phyloP scores from a whole-genome alignment of 1,139 yeast genomes.

The Saccharomyces hybrid region DNA sequence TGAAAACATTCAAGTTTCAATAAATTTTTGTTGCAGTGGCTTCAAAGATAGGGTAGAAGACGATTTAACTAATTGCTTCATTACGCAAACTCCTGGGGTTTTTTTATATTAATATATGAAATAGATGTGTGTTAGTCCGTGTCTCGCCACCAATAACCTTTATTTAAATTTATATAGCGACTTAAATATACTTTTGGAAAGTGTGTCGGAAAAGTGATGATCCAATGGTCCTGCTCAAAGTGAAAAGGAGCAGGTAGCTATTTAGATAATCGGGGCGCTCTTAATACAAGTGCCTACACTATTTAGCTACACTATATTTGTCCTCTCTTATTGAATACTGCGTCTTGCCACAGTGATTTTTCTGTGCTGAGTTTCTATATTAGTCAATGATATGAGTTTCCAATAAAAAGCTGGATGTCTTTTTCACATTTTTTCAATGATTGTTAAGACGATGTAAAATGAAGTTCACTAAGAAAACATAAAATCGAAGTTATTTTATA shows the following conservation, averaged over 20 bases:
- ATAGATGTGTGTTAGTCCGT: neutral
- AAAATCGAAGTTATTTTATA: neutral
- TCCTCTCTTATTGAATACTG: neutral
- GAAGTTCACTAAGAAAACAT: neutral
- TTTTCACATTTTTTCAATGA: too few relatives aligned
- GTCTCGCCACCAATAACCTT: neutral
- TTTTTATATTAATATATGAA: neutral
- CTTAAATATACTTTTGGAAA: neutral
- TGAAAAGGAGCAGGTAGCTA: neutral
- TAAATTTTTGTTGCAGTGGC: neutral
- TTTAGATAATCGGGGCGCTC: neutral
- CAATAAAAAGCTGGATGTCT: too few relatives aligned
- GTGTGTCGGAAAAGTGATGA: neutral
- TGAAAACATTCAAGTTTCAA: conserved; percentile 37
- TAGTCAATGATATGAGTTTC: neutral
- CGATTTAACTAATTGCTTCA: neutral
- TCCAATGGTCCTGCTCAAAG: neutral
- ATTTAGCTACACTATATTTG: neutral
- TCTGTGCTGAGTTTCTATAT: neutral
- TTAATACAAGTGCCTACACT: neutral
- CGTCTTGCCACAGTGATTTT: neutral
- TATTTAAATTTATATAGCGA: neutral
- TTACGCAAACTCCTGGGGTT: neutral
- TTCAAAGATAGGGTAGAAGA: neutral
- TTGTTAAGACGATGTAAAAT: neutral